Percentiles rank a stretch among this genome's conserved stretches.
phyloP scores from a whole-genome alignment of 169 alveolate species.

The Eimeria falciformis region DNA sequence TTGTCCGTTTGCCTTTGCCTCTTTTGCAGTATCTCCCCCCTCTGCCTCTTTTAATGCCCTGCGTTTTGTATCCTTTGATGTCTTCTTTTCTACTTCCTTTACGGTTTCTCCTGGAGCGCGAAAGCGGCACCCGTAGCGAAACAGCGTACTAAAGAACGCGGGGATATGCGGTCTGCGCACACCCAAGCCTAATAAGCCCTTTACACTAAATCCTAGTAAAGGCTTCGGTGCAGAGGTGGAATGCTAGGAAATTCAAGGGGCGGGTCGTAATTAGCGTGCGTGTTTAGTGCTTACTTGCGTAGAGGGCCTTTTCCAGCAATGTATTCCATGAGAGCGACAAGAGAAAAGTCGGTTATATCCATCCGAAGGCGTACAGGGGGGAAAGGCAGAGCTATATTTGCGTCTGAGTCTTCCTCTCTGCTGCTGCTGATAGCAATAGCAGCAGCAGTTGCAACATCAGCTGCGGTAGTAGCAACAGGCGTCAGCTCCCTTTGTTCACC shows the following conservation, averaged over 20 bases:
- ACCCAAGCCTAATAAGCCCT: not conserved
- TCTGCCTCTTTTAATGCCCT: not conserved
- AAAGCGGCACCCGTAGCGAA: conserved; percentile 66
- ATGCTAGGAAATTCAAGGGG: no score
- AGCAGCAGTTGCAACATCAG: not conserved
- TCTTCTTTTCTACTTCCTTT: not conserved
- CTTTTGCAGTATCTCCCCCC: not conserved
- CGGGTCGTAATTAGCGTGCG: no score
- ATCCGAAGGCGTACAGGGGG: conserved; percentile 74
- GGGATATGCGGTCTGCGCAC: conserved; percentile 73
- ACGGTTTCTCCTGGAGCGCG: conserved; percentile 17
- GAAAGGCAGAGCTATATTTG: not conserved
- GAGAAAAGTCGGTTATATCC: conserved; percentile 70
- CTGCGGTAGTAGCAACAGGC: not conserved
- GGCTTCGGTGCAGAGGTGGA: no score
- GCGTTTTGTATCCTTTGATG: not conserved
- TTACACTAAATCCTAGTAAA: not conserved
- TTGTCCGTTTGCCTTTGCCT: not conserved
- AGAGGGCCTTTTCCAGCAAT: conserved; percentile 46
- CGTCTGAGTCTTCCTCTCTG: not conserved
- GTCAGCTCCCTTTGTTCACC: not conserved
- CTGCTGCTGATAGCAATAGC: not conserved
- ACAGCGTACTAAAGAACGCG: conserved; percentile 46
- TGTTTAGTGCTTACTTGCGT: conserved; percentile 32
- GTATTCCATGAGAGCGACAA: conserved; percentile 65